A percentile compares a stretch with the other conserved stretches of the same genome.
phyloP scores from a whole-genome alignment of 2,329 filamentous ascomycete species.

The Corynespora cassiicola region DNA sequence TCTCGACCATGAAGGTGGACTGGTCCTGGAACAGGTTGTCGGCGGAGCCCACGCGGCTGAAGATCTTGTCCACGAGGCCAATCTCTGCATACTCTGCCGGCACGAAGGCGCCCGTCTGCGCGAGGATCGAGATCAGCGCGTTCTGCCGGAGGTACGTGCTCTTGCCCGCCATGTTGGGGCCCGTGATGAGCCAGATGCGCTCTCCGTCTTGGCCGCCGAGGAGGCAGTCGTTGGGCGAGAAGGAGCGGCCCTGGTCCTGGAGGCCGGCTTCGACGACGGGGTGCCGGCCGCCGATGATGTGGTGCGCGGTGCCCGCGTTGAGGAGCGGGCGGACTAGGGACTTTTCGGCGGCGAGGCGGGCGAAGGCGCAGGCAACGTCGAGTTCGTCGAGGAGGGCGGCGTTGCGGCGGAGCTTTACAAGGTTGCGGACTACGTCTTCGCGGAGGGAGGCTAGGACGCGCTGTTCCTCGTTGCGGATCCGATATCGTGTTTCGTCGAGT shows the following conservation, averaged over 20 bases:
- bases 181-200: slow-evolving; percentile 72
- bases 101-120: slow-evolving; percentile 91
- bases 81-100: slow-evolving; percentile 86
- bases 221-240: slow-evolving; percentile 85
- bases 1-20: slow-evolving; percentile 99
- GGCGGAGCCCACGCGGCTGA: slow-evolving; percentile 84
- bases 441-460: slow-evolving; percentile 78
- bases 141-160: slow-evolving; percentile 96
- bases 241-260: slow-evolving; percentile 77
- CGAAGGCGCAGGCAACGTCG: slow-evolving; percentile 87
- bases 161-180: slow-evolving; percentile 99
- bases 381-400: slow-evolving; percentile 92
- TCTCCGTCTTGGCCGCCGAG: slow-evolving; percentile 80
- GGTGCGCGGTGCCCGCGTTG: slow-evolving; percentile 68
- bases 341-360: slow-evolving; percentile 77
- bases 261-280: slow-evolving; percentile 90
- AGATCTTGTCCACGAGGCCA: slow-evolving; percentile 94
- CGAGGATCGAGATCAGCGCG: slow-evolving; percentile 90
- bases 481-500: slow-evolving; percentile 78
- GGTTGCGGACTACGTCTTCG: slow-evolving; percentile 76
- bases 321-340: slow-evolving; percentile 76
- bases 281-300: slow-evolving; percentile 85
- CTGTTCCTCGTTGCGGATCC: slow-evolving; percentile 85
- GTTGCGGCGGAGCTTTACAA: slow-evolving; percentile 87
- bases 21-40: slow-evolving; percentile 95